Evolutionary conservation across 2,329 filamentous ascomycete genomes (phyloP).

Genomic region (Hypomyces perniciosus): DNA sequence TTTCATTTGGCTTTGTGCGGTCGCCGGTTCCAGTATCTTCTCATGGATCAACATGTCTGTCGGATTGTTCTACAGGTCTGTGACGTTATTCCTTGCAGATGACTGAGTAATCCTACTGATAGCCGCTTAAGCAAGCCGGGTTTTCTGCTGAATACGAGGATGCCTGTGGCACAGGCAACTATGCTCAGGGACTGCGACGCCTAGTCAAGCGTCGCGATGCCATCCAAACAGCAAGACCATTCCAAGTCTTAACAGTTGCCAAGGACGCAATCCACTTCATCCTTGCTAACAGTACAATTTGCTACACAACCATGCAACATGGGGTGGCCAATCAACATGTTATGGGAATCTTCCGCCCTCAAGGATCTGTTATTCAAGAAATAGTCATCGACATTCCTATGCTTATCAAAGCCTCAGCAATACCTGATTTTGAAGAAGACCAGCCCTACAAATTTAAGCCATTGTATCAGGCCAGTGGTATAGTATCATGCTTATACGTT

Average conservation of each 20-base stretch:
- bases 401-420: conserved; percentile 23
- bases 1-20: conserved; percentile 50
- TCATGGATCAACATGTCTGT: conserved; percentile 51
- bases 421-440: conserved; percentile 30
- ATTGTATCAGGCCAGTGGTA: conserved; percentile 50
- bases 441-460: conserved; percentile 44
- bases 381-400: conserved; percentile 48
- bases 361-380: conserved; percentile 42
- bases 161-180: conserved; percentile 16
- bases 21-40: conserved; percentile 42
- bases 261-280: conserved; percentile 56
- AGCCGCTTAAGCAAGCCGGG: conserved; percentile 12
- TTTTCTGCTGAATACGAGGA: conserved; percentile 20
- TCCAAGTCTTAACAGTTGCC: conserved; percentile 48
- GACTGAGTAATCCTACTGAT: neutral
- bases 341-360: conserved; percentile 56
- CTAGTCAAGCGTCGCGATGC: conserved; percentile 56
- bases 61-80: conserved; percentile 53
- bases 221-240: conserved; percentile 56
- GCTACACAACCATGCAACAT: conserved; percentile 47
- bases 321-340: conserved; percentile 24
- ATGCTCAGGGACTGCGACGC: conserved; percentile 39
- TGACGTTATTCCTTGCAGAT: neutral
- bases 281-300: conserved; percentile 59
- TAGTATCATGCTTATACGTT: conserved; percentile 53